Evolutionary conservation across 371 early-diverging fungal species (phyloP), one percentile per base, ranked within the genome.

Genomic region (Haplosporangium sp.): DNA sequence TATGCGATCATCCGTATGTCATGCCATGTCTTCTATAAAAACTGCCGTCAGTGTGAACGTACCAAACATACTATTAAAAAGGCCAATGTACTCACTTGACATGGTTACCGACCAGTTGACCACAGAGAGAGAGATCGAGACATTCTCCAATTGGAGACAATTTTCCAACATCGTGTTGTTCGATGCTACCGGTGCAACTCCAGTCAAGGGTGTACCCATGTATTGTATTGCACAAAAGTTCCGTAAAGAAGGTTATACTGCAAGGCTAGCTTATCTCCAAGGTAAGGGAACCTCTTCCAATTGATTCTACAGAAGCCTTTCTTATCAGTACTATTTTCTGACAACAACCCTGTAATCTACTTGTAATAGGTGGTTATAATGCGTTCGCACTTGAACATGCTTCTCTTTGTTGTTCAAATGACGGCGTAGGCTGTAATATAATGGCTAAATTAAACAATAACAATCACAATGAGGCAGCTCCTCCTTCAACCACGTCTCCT

Each of bases 31-130:
- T 7, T 85, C 84, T 17, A 85, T 92, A 42, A 77, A 76, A 52
- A 60, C 71, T 3, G 82, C 90, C 9, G 83, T 92, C 44, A 85
- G 86, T 60, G 83, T 92, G n/a, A 87, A 86, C 67, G 79, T 90
- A 35, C 90, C 92, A 57, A 87, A 77, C 64, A 89, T 90, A 34
- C 84, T 92, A 1, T 77, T 92, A 39, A 88, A 86, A 63, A 63
- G 92, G 60, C 84, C 87, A n/a, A 85, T 88, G 20, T 92, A 88
- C 61, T 86, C 88, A 0, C 71, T 89, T 8, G 86, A 84, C n/a
- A 89, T 89, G 75, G 77, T 92, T 13, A 83, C 73, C 17, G 89
- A 88, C 50, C 87, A 83, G 13, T 77, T 91, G 53, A 89, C 86
- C 4, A 76, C 83, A 13, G 88, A 89, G 9, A 63, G 63, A 7